A percentile compares a stretch with the other conserved stretches of the same genome.
Evolutionary conservation across 2,329 filamentous ascomycete species (phyloP).

Genomic region (Fusarium musae): DNA sequence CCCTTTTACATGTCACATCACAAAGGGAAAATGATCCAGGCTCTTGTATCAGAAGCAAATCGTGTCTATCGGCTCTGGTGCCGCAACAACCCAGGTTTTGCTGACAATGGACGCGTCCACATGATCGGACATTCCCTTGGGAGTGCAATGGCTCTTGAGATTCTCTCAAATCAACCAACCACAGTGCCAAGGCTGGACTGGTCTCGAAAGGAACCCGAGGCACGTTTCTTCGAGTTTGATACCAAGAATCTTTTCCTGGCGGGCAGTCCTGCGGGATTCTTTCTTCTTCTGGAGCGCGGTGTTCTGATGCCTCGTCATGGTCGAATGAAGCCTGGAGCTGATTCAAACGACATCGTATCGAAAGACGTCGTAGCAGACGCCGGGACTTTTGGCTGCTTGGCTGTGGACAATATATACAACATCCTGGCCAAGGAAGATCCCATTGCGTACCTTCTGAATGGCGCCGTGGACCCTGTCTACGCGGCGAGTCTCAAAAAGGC

Average conservation of each 20-base stretch:
- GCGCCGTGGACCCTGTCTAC: constrained; percentile 85
- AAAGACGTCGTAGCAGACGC: constrained; percentile 77
- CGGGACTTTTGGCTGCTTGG: constrained; percentile 87
- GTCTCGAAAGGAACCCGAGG: constrained; percentile 54
- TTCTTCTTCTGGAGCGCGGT: constrained; percentile 83
- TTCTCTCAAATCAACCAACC: constrained; percentile 90
- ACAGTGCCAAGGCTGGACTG: constrained; percentile 64
- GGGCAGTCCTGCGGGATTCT: constrained; percentile 92
- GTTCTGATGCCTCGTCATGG: constrained; percentile 79
- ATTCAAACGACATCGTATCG: constrained; percentile 68
- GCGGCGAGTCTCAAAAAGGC: constrained; percentile 80
- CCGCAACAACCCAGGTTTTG: constrained; percentile 88
- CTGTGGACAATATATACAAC: constrained; percentile 97
- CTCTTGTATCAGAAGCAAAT: constrained; percentile 90
- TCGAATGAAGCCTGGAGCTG: constrained; percentile 78
- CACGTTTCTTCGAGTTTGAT: constrained; percentile 85
- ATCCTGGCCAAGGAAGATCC: constrained; percentile 78
- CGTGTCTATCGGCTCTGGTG: constrained; percentile 97
- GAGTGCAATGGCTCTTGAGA: constrained; percentile 92
- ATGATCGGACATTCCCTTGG: constrained; percentile 93
- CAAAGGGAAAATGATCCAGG: constrained; percentile 92
- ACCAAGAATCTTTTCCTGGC: constrained; percentile 89
- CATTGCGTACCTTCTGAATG: constrained; percentile 92
- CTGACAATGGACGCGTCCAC: constrained; percentile 84
- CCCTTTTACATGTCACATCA: constrained; percentile 98